A percentile compares a stretch with the other conserved stretches of the same genome.
These are phyloP conservation scores for Astragalus membranaceus DNA, from an alignment of 306 rosid genomes.

Conservation along the genomic window DNA sequence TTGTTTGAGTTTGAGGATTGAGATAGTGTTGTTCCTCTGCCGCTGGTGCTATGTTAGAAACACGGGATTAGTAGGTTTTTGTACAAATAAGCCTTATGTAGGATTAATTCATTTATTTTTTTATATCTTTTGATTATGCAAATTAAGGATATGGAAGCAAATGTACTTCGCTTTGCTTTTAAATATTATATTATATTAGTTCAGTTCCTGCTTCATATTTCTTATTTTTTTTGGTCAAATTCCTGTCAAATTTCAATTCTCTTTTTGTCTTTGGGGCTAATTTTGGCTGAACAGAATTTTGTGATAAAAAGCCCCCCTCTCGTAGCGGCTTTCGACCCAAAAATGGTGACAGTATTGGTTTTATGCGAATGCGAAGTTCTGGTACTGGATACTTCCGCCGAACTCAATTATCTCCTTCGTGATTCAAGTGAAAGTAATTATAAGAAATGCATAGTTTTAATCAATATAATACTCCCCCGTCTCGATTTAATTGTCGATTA, in stretches of 20 bases:
- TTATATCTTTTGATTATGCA: slow-evolving; percentile 2
- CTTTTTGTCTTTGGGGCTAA: neutral
- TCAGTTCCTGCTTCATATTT: neutral
- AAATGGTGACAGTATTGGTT: no score
- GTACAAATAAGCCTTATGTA: slow-evolving; percentile 25
- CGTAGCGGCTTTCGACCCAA: no score
- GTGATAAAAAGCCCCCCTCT: neutral
- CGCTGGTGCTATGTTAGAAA: neutral
- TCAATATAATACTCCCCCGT: no score
- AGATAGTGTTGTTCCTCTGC: neutral
- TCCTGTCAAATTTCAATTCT: neutral
- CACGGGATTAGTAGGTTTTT: neutral
- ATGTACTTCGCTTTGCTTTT: slow-evolving; percentile 28
- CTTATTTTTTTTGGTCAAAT: no score
- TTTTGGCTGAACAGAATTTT: neutral
- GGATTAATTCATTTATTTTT: slow-evolving; percentile 33
- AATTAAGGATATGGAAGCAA: slow-evolving; percentile 19
- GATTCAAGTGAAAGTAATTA: no score
- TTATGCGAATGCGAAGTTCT: no score
- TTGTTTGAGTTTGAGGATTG: slow-evolving; percentile 26
- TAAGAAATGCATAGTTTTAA: no score
- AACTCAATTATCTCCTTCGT: no score
- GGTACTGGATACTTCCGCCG: no score
- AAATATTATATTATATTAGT: neutral
- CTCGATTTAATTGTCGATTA: no score